These are phyloP conservation scores for Glebionis coronaria DNA, from an alignment of 129 eudicot species.

Conservation along the genomic window DNA sequence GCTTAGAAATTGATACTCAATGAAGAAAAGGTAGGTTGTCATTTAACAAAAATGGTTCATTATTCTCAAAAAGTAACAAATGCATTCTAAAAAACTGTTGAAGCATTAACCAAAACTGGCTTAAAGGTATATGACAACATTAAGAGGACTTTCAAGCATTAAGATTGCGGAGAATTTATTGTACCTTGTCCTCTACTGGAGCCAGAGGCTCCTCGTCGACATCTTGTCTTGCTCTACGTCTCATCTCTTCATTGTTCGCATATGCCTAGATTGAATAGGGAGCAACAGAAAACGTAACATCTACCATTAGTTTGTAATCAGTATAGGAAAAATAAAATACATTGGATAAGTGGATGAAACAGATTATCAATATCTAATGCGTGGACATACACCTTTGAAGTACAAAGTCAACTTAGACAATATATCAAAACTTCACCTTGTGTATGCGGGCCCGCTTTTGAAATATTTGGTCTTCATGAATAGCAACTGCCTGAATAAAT, in stretches of 20 bases:
- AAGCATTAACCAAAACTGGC: not conserved
- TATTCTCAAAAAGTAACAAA: not conserved
- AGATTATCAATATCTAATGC: not conserved
- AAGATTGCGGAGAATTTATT: constrained; percentile 17
- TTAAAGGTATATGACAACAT: constrained; percentile 2
- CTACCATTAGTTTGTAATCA: not conserved
- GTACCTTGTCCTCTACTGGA: constrained; percentile 72
- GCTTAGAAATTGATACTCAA: not conserved
- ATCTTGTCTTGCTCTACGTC: constrained; percentile 63
- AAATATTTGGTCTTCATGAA: constrained; percentile 89
- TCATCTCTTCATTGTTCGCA: constrained; percentile 75
- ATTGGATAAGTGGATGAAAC: not conserved
- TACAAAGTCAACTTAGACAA: constrained; percentile 5
- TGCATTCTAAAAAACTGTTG: not conserved
- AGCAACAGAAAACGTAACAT: constrained; percentile 15
- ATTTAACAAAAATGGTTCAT: not conserved
- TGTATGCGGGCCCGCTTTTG: constrained; percentile 92
- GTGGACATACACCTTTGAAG: constrained; percentile 10
- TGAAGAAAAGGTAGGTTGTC: not conserved
- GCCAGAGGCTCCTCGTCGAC: constrained; percentile 44
- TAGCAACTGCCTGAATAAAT: constrained; percentile 87
- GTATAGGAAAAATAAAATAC: not conserved
- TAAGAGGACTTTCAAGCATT: constrained; percentile 7
- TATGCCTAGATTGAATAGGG: constrained; percentile 45
- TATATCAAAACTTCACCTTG: constrained; percentile 42